Evolutionary conservation across 352 stramenopile genomes (phyloP), one percentile per base, ranked within the genome.

Genomic region (Phytophthora syringae): DNA sequence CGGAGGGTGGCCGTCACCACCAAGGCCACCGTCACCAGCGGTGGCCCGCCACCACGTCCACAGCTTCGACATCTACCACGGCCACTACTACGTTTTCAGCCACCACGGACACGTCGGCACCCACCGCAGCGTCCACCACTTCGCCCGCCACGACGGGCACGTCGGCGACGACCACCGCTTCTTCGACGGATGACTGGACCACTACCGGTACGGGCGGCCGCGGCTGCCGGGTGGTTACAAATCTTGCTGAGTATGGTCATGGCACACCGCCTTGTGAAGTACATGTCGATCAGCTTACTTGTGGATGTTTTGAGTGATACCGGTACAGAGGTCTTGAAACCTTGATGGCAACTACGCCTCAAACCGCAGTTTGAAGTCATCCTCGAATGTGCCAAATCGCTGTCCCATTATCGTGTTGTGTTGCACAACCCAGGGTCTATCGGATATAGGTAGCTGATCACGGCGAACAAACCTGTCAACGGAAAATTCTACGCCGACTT

Each of bases 141-240:
- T 52, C 53, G 5, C 53, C 42, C 12, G 13, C 39, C 25, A 60
- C 39, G 18, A 25, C 49, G 27, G 49, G 40, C 39, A 47, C 37
- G 32, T 40, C 54, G 22, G 21, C 63, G 12, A 66, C 50, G 2
- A 56, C 44, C 1, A 52, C 57, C 5, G 52, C 65, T 30, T 36
- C 73, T 0, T 61, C 72, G 48, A 65, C 70, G 9, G n/a, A n/a
- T n/a, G 48, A 60, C 11, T 72, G 54, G 21, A 56, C 36, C n/a
- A 45, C 57, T 15, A 60, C 20, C n/a, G 49, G 39, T 28, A n/a
- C n/a, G n/a, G n/a, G n/a, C n/a, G n/a, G n/a, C n/a, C n/a, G n/a
- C n/a, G 53, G 61, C 7, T 69, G 53, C n/a, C 52, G 34, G 16
- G 61, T n/a, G n/a, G n/a, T n/a, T n/a, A n/a, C n/a, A n/a, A n/a